Evolutionary conservation across 2,329 filamentous ascomycete genomes (phyloP).

Genomic region (Trichoderma guizhouense): DNA sequence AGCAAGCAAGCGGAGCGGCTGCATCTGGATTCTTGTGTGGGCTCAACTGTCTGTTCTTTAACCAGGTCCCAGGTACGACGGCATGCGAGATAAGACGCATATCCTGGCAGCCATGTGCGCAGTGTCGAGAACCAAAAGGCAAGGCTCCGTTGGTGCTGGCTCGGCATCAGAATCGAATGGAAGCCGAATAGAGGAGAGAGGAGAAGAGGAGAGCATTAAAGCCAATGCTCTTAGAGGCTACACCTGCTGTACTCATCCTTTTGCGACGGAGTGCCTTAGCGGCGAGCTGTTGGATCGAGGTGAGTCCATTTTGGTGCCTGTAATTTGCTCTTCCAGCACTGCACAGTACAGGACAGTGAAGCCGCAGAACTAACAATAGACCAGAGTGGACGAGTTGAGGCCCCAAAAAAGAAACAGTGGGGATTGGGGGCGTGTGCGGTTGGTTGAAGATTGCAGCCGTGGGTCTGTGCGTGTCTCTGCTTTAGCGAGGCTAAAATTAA

Average conservation of each 20-base stretch:
- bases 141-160: background rate
- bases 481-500: constrained; percentile 18
- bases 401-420: background rate
- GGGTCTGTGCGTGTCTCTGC: constrained; percentile 2
- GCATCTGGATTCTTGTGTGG: background rate
- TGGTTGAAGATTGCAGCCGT: background rate
- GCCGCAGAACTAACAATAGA: background rate
- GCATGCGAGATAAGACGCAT: background rate
- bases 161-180: background rate
- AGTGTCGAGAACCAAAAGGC: background rate
- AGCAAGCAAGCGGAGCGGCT: background rate
- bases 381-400: background rate
- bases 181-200: background rate
- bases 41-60: background rate
- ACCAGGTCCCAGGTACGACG: background rate
- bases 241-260: background rate
- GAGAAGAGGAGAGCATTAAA: background rate
- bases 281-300: background rate
- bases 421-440: constrained; percentile 14
- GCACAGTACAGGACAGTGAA: background rate
- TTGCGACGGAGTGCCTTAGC: background rate
- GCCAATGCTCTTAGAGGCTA: background rate
- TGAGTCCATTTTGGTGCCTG: background rate
- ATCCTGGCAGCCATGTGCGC: background rate
- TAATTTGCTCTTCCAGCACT: background rate